A percentile compares a stretch with the other conserved stretches of the same genome.
Conservation (phyloP, 768 basidiomycete species). For the Dictyophora rubrovolvata region DNA sequence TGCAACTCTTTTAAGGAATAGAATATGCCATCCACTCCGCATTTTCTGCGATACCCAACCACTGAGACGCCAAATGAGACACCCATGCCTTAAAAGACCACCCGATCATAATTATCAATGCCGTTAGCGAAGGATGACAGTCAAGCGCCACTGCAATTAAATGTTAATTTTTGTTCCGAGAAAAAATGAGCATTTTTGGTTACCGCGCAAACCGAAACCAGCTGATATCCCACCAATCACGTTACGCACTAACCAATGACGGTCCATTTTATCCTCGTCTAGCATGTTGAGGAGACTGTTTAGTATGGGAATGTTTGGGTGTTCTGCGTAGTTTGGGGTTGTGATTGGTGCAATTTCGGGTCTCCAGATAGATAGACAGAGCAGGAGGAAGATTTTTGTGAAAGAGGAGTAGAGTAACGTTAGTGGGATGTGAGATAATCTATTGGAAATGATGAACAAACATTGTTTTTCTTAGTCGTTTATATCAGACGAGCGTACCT, state of each 20-base stretch:
- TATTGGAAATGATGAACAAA: conserved; percentile 17
- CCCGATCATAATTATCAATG: conserved; percentile 60
- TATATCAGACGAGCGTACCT: conserved; percentile 27
- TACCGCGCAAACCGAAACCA: conserved; percentile 77
- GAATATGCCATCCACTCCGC: conserved; percentile 75
- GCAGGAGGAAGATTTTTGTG: conserved; percentile 76
- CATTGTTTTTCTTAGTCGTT: conserved; percentile 5
- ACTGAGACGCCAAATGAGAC: conserved; percentile 49
- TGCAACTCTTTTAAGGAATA: conserved; percentile 41
- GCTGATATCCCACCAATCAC: conserved; percentile 79
- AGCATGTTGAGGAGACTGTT: conserved; percentile 41
- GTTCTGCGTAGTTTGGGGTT: conserved; percentile 11
- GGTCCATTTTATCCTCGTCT: conserved; percentile 65
- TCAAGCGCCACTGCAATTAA: conserved; percentile 65
- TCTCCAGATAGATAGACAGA: conserved; percentile 72
- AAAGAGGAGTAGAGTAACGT: conserved; percentile 75
- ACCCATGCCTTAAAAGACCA: conserved; percentile 63
- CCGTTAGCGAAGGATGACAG: conserved; percentile 63
- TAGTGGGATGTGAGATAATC: conserved; percentile 68
- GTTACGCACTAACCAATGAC: conserved; percentile 78
- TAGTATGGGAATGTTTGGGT: conserved; percentile 24
- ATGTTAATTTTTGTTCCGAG: not conserved
- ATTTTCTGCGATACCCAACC: conserved; percentile 52
- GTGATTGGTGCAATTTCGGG: conserved; percentile 23
- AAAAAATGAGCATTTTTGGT: not conserved